These are phyloP conservation scores for Neobulgaria alba DNA, from an alignment of 2,329 filamentous ascomycete species.

Conservation along the genomic window DNA sequence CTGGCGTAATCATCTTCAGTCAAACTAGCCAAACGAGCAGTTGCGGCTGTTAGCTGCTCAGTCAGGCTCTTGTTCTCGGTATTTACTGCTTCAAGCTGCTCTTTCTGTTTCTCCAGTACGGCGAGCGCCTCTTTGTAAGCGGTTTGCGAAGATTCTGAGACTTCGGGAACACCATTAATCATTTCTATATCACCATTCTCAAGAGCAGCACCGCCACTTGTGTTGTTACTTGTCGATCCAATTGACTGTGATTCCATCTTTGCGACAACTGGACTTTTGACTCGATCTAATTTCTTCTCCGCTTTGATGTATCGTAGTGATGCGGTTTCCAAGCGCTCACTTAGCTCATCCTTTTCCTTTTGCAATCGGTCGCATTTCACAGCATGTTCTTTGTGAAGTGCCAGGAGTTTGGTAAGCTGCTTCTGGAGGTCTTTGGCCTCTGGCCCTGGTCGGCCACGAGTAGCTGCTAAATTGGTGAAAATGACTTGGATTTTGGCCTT, in stretches of 20 bases:
- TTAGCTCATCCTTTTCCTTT: slow-evolving; percentile 74
- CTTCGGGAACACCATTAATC: slow-evolving; percentile 44
- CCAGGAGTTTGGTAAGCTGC: slow-evolving; percentile 66
- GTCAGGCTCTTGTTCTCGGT: slow-evolving; percentile 65
- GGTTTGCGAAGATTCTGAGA: slow-evolving; percentile 60
- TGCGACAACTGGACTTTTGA: slow-evolving; percentile 80
- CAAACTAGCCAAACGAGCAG: slow-evolving; percentile 56
- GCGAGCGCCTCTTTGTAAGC: slow-evolving; percentile 72
- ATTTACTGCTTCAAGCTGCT: slow-evolving; percentile 74
- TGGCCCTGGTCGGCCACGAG: slow-evolving; percentile 48
- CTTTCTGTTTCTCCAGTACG: slow-evolving; percentile 72
- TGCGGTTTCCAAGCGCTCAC: slow-evolving; percentile 78
- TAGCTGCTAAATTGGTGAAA: slow-evolving; percentile 46
- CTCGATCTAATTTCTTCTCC: slow-evolving; percentile 86
- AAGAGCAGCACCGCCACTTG: slow-evolving; percentile 33
- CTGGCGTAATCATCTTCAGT: slow-evolving; percentile 91
- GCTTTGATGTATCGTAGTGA: slow-evolving; percentile 90
- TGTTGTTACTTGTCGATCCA: slow-evolving; percentile 27
- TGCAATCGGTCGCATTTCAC: slow-evolving; percentile 67
- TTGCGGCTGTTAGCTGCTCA: slow-evolving; percentile 72
- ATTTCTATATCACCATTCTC: slow-evolving; percentile 32
- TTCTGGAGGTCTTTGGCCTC: slow-evolving; percentile 66
- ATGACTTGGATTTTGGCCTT: slow-evolving; percentile 65
- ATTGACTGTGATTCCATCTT: slow-evolving; percentile 88
- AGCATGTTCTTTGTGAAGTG: slow-evolving; percentile 73